Conservation (phyloP, 1,139 yeast species). For the Geotrichum fermentans region DNA sequence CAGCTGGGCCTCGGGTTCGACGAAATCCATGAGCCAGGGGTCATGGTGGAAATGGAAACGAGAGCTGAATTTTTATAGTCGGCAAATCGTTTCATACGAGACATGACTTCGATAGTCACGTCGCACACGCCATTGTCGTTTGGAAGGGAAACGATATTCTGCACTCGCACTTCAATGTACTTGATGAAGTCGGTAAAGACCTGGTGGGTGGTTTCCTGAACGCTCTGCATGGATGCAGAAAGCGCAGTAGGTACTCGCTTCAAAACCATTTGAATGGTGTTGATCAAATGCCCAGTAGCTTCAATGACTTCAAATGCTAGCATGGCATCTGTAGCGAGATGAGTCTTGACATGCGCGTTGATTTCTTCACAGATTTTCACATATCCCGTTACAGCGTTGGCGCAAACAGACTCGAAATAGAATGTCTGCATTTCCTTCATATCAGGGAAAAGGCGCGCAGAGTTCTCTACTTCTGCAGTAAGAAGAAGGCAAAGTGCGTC, state of each 20-base stretch:
- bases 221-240: slow-evolving; percentile 23
- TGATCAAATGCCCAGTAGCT: slow-evolving; percentile 23
- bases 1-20: slow-evolving; percentile 25
- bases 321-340: slow-evolving; percentile 28
- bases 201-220: slow-evolving; percentile 35
- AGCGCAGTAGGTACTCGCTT: slow-evolving; percentile 26
- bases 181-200: slow-evolving; percentile 56
- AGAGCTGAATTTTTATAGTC: slow-evolving; percentile 57
- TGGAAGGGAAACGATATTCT: slow-evolving; percentile 43
- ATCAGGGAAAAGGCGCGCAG: slow-evolving; percentile 24
- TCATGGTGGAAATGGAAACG: slow-evolving; percentile 48
- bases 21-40: slow-evolving; percentile 66
- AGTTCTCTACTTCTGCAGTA: slow-evolving; percentile 26
- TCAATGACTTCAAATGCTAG: slow-evolving; percentile 32
- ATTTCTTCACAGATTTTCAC: slow-evolving; percentile 37
- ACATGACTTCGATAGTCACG: slow-evolving; percentile 60
- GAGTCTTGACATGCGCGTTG: slow-evolving; percentile 28
- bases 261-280: slow-evolving; percentile 22
- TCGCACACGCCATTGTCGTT: slow-evolving; percentile 66
- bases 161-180: slow-evolving; percentile 51
- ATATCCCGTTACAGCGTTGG: slow-evolving; percentile 38
- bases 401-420: slow-evolving; percentile 41
- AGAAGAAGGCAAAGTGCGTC: slow-evolving; percentile 50
- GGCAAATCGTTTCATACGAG: slow-evolving; percentile 58
- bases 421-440: slow-evolving; percentile 19